These are phyloP conservation scores for Stenogyne calaminthoides DNA, from an alignment of 305 asterid species.

Conservation along the genomic window DNA sequence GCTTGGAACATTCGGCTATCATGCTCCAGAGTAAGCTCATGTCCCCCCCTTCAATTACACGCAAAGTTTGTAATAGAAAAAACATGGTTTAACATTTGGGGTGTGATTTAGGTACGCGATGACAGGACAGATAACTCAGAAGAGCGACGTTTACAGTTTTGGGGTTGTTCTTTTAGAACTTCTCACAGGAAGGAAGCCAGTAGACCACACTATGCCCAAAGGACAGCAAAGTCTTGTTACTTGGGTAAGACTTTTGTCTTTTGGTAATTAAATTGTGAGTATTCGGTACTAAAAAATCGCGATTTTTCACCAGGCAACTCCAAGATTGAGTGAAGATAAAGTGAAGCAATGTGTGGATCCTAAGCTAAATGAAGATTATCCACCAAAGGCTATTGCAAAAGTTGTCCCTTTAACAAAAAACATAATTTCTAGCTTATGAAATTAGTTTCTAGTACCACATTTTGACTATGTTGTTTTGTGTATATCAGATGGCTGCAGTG, in stretches of 20 bases:
- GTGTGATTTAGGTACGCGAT: constrained; percentile 60
- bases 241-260: constrained; percentile 41
- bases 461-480: not conserved
- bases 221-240: constrained; percentile 84
- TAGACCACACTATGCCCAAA: constrained; percentile 81
- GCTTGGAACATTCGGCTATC: constrained; percentile 83
- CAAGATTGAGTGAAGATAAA: constrained; percentile 96
- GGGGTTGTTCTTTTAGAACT: constrained; percentile 82
- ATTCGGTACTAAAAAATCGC: not conserved
- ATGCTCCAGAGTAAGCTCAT: constrained; percentile 76
- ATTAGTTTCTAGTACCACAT: not conserved
- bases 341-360: constrained; percentile 99
- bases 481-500: constrained; percentile 73
- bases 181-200: constrained; percentile 78
- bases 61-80: not conserved
- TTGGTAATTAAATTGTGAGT: not conserved
- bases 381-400: constrained; percentile 97
- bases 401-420: constrained; percentile 19
- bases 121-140: constrained; percentile 82
- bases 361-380: constrained; percentile 74
- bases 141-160: constrained; percentile 76
- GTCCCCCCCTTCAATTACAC: not conserved
- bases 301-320: constrained; percentile 68
- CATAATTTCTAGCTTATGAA: not conserved
- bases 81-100: not conserved